Conservation (phyloP, 169 alveolate genomes). For the Pseudocohnilembus persalinus region DNA sequence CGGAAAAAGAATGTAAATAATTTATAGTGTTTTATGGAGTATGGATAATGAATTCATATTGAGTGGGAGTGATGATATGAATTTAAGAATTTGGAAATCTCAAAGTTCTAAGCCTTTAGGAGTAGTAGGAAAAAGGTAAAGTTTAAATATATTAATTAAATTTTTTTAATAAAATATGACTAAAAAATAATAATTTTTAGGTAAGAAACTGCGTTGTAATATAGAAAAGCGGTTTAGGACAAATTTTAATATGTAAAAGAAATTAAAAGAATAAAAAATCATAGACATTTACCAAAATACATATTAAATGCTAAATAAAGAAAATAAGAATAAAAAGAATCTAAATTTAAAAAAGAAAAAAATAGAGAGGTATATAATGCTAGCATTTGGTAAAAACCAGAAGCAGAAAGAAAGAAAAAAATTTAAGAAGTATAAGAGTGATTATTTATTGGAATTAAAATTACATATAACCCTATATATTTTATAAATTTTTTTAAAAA, state of each 20-base stretch:
- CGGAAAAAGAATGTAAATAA: constrained; percentile 95
- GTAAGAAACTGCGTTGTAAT: constrained; percentile 70
- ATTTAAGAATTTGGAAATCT: constrained; percentile 97
- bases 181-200: constrained; percentile 11
- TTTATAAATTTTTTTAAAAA: no score
- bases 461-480: no score
- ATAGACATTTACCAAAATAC: constrained; percentile 80
- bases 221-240: constrained; percentile 71
- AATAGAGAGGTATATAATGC: constrained; percentile 67
- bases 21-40: constrained; percentile 84
- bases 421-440: constrained; percentile 38
- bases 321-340: constrained; percentile 64
- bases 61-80: constrained; percentile 97
- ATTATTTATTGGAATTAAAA: not conserved
- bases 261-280: constrained; percentile 70
- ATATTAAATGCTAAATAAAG: constrained; percentile 64
- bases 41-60: constrained; percentile 94
- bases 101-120: constrained; percentile 85
- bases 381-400: constrained; percentile 51
- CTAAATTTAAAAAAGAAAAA: constrained; percentile 62
- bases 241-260: constrained; percentile 72
- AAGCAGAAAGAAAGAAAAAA: constrained; percentile 66
- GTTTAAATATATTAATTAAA: no score
- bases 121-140: constrained; percentile 49
- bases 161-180: not conserved